These are phyloP conservation scores for Yarrowia yakushimensis DNA, from an alignment of 805 yeast species.

Conservation along the genomic window DNA sequence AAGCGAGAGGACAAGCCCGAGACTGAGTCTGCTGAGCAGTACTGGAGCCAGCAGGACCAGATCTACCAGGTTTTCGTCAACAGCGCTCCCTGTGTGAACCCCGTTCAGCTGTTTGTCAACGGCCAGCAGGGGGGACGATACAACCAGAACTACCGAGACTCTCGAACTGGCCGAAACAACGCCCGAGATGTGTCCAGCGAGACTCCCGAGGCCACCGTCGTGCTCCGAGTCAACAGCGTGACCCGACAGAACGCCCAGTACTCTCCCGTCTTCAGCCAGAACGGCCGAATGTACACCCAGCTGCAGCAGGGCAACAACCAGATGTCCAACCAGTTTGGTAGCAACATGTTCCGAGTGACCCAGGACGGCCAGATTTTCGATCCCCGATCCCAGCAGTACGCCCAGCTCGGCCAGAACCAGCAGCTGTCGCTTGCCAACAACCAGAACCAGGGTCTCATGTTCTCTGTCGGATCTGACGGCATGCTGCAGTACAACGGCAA, in stretches of 20 bases:
- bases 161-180: not conserved
- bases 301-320: not conserved
- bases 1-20: not conserved
- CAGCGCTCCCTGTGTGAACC: conserved; percentile 9
- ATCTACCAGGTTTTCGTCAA: conserved; percentile 11
- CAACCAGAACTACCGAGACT: not conserved
- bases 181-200: not conserved
- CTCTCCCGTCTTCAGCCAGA: conserved; percentile 9
- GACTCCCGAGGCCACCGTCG: not conserved
- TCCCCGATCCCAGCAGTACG: not conserved
- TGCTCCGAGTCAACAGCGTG: conserved; percentile 1
- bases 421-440: not conserved
- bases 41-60: not conserved
- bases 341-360: not conserved
- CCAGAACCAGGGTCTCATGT: conserved; percentile 3
- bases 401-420: conserved; percentile 11
- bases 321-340: not conserved
- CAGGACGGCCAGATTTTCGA: conserved; percentile 11
- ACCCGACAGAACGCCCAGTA: not conserved
- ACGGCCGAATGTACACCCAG: conserved; percentile 11
- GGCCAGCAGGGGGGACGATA: conserved; percentile 9
- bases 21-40: not conserved
- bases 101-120: conserved; percentile 4
- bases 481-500: conserved; percentile 11
- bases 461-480: not conserved